Evolutionary conservation across 352 stramenopile species (phyloP).

Genomic region (Globisporangium perplexum): DNA sequence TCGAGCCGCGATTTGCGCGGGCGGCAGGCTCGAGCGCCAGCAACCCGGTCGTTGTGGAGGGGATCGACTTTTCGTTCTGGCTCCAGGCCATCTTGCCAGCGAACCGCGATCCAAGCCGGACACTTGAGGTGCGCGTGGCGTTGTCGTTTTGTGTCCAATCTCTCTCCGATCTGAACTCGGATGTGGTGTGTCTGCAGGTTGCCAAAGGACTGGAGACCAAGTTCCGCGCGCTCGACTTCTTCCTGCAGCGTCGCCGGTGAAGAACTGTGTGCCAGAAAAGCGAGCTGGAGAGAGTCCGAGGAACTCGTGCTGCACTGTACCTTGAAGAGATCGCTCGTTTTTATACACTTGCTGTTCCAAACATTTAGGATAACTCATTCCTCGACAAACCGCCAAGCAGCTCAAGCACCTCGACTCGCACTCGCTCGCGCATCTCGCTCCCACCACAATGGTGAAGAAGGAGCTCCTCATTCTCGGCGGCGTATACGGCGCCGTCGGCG

Average conservation of each 20-base stretch:
- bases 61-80: constrained; percentile 21
- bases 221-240: constrained; percentile 11
- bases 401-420: neutral
- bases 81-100: constrained; percentile 21
- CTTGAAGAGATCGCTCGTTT: too few species aligned
- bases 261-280: too few species aligned
- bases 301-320: too few species aligned
- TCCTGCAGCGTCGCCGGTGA: too few species aligned
- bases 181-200: neutral
- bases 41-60: constrained; percentile 4
- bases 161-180: neutral
- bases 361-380: too few species aligned
- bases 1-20: constrained; percentile 15
- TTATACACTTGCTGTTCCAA: too few species aligned
- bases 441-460: constrained; percentile 7
- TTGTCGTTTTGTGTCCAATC: constrained; percentile 1
- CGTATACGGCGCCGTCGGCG: constrained; percentile 28
- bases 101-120: neutral
- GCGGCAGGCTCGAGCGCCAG: neutral
- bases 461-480: constrained; percentile 23
- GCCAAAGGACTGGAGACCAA: constrained; percentile 11
- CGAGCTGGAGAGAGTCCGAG: too few species aligned
- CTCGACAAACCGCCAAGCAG: neutral
- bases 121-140: constrained; percentile 8
- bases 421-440: neutral